phyloP scores from a whole-genome alignment of 139 green algal species.

The Volvox africanus region DNA sequence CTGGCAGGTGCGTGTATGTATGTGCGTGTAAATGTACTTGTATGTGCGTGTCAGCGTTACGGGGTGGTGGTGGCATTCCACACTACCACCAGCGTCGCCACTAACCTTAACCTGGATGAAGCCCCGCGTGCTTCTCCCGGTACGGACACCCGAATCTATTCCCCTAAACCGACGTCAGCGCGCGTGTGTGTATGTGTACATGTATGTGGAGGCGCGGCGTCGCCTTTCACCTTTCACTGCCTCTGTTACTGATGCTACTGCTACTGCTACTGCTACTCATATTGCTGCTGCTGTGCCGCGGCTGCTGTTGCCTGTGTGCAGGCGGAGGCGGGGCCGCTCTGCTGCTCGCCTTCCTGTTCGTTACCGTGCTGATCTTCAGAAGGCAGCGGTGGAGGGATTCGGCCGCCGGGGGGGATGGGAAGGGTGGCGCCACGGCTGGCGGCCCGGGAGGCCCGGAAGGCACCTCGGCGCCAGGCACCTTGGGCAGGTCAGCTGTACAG shows the following conservation, averaged over 20 bases:
- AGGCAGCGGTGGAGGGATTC: background rate
- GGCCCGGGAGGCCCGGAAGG: background rate
- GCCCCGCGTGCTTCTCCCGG: no score
- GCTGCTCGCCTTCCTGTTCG: background rate
- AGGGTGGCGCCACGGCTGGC: background rate
- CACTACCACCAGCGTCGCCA: no score
- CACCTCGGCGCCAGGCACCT: background rate
- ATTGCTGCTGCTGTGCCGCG: background rate
- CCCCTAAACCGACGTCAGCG: no score
- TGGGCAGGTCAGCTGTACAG: background rate
- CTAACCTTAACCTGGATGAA: no score
- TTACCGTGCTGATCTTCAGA: background rate
- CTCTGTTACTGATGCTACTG: no score
- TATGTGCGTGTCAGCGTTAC: no score
- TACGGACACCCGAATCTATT: no score
- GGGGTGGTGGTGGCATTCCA: no score
- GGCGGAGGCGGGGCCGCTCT: background rate
- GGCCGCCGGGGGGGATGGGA: background rate
- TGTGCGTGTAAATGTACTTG: no score
- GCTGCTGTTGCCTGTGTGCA: background rate
- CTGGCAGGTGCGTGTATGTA: constrained; percentile 6
- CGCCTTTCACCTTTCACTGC: background rate
- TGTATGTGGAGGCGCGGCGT: background rate
- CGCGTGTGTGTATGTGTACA: background rate
- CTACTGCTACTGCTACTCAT: no score